These are phyloP conservation scores for Pseudogymnoascus sp. DNA, from an alignment of 2,329 filamentous ascomycete species.

Conservation along the genomic window DNA sequence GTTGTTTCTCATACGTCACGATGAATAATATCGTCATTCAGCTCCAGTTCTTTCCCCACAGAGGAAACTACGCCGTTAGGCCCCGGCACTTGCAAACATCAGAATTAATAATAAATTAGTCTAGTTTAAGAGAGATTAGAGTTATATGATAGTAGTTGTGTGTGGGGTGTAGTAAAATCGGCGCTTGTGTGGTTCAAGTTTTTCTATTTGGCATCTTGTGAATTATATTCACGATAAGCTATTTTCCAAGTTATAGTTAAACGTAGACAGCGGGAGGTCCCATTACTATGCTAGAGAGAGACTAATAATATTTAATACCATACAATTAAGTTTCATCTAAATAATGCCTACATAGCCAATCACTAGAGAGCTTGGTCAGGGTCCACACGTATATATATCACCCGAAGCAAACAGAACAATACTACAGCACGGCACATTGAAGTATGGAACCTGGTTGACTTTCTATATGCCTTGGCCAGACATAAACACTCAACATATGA, in stretches of 20 bases:
- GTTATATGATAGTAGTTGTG: background rate
- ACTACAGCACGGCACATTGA: background rate
- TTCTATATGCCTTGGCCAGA: background rate
- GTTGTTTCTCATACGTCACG: constrained; percentile 3
- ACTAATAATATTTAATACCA: background rate
- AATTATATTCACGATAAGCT: background rate
- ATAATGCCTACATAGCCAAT: background rate
- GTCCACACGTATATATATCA: background rate
- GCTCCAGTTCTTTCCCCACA: background rate
- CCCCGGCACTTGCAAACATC: background rate
- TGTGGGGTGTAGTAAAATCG: background rate
- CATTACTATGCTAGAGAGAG: background rate
- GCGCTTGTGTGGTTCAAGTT: background rate
- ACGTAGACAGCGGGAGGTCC: background rate
- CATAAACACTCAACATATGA: constrained; percentile 7
- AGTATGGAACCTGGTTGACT: background rate
- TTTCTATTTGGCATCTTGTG: background rate
- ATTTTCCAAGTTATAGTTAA: background rate
- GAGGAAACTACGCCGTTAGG: background rate
- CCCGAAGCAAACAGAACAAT: background rate
- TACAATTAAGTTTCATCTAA: background rate
- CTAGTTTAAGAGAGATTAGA: background rate
- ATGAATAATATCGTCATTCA: constrained; percentile 5
- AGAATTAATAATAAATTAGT: background rate
- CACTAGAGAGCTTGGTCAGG: background rate